Percentiles rank a stretch among this genome's conserved stretches.
Conservation (phyloP, 306 rosid species). For the Dryas drummondii region DNA sequence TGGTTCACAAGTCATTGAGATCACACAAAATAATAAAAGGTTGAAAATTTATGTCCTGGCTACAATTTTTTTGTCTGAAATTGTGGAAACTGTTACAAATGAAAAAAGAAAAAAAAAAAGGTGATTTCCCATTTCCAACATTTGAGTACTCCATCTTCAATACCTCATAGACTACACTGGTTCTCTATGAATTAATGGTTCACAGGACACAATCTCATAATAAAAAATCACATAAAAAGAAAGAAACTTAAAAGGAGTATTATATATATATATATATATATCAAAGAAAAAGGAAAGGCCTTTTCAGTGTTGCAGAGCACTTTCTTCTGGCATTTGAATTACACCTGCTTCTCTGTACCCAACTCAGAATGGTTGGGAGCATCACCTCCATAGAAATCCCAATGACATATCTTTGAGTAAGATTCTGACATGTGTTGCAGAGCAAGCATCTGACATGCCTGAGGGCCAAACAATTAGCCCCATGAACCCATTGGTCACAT, state of each 20-base stretch:
- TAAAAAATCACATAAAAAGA: neutral
- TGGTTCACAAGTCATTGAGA: neutral
- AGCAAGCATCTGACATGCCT: conserved; percentile 71
- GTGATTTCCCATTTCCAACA: neutral
- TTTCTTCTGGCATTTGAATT: conserved; percentile 22
- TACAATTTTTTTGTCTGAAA: neutral
- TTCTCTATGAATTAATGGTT: neutral
- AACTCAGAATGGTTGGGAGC: conserved; percentile 35
- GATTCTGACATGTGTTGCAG: conserved; percentile 65
- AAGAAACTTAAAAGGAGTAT: neutral
- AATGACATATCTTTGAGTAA: conserved; percentile 50
- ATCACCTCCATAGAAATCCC: conserved; percentile 46
- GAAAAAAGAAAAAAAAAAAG: neutral
- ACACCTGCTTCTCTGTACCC: conserved; percentile 29
- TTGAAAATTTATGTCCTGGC: neutral
- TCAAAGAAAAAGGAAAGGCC: conserved; percentile 36
- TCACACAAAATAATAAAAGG: too few species aligned
- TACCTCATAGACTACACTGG: neutral
- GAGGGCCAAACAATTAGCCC: conserved; percentile 73
- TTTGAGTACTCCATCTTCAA: neutral
- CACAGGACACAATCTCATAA: neutral
- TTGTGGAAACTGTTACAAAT: neutral
- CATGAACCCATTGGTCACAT: conserved; percentile 73
- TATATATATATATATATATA: neutral
- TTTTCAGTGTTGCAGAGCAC: conserved; percentile 25